phyloP scores from a whole-genome alignment of 2,329 filamentous ascomycete genomes.

The Neofusicoccum kwambonambiense region DNA sequence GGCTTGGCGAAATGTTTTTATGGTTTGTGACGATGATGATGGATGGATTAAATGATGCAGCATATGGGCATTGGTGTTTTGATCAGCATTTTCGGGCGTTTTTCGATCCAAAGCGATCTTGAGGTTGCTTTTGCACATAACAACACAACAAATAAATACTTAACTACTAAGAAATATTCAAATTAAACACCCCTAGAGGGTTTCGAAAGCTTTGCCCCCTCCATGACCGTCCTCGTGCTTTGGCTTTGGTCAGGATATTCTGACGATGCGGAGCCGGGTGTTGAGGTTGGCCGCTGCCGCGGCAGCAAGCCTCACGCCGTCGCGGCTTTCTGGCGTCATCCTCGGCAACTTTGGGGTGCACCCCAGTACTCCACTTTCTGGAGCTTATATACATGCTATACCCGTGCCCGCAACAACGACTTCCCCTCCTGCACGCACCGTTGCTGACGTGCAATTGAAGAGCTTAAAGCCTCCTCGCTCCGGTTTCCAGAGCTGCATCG shows the following conservation, averaged over 20 bases:
- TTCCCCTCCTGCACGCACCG: not conserved
- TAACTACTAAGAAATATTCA: conserved; percentile 8
- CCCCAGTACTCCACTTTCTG: conserved; percentile 3
- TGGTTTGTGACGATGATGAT: conserved; percentile 12
- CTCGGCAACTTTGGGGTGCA: conserved; percentile 2
- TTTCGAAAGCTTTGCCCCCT: not conserved
- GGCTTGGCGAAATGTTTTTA: not conserved
- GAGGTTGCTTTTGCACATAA: not conserved
- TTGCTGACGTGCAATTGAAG: not conserved
- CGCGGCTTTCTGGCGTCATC: not conserved
- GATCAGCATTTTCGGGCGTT: conserved; percentile 14
- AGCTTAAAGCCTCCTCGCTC: not conserved
- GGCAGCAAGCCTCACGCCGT: not conserved
- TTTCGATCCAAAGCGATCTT: not conserved
- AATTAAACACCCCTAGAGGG: not conserved
- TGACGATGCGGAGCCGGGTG: not conserved
- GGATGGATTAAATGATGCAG: not conserved
- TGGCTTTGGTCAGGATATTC: not conserved
- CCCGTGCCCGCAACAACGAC: not conserved
- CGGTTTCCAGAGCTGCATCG: not conserved
- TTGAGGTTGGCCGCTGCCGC: not conserved
- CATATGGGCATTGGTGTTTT: conserved; percentile 1
- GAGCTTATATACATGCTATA: not conserved
- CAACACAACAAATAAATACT: not conserved
- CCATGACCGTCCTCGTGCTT: not conserved